Percentiles rank a stretch among this genome's conserved stretches.
These are phyloP conservation scores for Letharia columbiana DNA, from an alignment of 495 filamentous ascomycete species.

Conservation along the genomic window DNA sequence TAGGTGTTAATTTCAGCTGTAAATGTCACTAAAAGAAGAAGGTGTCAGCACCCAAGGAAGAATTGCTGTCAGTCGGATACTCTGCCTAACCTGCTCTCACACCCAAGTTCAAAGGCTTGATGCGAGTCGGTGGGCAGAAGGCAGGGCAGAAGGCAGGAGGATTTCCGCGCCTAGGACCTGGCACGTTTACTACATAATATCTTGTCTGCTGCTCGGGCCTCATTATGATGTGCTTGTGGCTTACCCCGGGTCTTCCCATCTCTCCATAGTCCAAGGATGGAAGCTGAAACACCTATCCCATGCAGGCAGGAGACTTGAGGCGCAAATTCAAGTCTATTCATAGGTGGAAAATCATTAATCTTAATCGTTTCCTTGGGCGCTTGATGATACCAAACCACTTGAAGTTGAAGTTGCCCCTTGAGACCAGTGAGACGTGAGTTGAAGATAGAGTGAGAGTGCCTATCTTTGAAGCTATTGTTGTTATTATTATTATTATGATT, in stretches of 20 bases:
- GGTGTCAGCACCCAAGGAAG: background rate
- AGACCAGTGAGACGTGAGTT: background rate
- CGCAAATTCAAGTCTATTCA: slow-evolving; percentile 7
- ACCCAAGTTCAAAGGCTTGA: background rate
- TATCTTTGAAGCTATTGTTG: no score
- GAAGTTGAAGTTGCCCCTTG: slow-evolving; percentile 8
- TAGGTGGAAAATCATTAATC: slow-evolving; percentile 4
- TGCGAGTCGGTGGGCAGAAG: background rate
- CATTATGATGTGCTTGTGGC: background rate
- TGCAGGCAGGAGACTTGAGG: slow-evolving; percentile 3
- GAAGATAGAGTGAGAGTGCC: background rate
- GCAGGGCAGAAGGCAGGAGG: background rate
- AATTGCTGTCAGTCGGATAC: no score
- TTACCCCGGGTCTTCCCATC: background rate
- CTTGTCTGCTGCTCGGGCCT: background rate
- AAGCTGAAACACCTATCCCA: slow-evolving; percentile 14
- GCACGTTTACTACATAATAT: background rate
- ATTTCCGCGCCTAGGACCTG: background rate
- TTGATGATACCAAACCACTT: slow-evolving; percentile 7
- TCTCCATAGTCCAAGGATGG: background rate
- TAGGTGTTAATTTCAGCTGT: background rate
- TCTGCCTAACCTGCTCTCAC: background rate
- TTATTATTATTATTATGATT: no score
- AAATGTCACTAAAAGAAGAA: background rate
- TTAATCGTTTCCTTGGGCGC: slow-evolving; percentile 1